Base-by-base conservation (phyloP, 352 stramenopile species). In the Globisporangium apiculatum region DNA sequence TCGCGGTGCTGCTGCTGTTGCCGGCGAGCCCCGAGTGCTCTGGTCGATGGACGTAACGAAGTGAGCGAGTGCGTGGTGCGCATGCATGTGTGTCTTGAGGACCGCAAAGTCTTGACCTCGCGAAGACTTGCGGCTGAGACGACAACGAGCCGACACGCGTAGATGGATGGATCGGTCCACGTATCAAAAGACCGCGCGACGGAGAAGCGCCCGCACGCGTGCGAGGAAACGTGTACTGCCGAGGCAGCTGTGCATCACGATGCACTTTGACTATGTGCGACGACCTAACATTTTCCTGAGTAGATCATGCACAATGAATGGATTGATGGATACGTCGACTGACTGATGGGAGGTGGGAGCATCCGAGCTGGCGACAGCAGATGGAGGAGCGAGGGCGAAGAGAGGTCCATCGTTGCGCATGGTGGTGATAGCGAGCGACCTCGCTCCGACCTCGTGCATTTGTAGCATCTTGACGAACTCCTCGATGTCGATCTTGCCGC, bases 381-480 rank as follows among this genome's bases (percentile, higher is more conserved):
- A 31, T 31, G 24, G 24, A 31, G 24, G 24, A 31, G 24, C 24
- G 24, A 31, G 24, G 24, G 24, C 3, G 24, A 31, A 31, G 24
- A 31, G 24, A 31, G 24, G 24, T 31, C 24, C 24, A 31, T 3
- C 24, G 24, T 31, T 3, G 24, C 24, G 24, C 8, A 46, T 6
- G 6, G 46, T 24, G 41, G 7, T 7, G 15, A 31, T 5, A 10
- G 24, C 15, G 11, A 15, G 40, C 40, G 11, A 43, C 40, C 40
- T 8, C 3, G 9, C 36, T 38, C 37, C 53, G 45, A 89, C 75
- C 53, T 87, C 79, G 55, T 87, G 75, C 64, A 87, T 89, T 24
- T 84, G 73, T 6, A 89, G 63, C 77, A 89, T 89, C 49, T 79
- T 83, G 56, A 57, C 61, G 56, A 89, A 89, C 46, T 89, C 79